Evolutionary conservation across 345 rosid genomes (phyloP).

Genomic region (Erucastrum elatum): DNA sequence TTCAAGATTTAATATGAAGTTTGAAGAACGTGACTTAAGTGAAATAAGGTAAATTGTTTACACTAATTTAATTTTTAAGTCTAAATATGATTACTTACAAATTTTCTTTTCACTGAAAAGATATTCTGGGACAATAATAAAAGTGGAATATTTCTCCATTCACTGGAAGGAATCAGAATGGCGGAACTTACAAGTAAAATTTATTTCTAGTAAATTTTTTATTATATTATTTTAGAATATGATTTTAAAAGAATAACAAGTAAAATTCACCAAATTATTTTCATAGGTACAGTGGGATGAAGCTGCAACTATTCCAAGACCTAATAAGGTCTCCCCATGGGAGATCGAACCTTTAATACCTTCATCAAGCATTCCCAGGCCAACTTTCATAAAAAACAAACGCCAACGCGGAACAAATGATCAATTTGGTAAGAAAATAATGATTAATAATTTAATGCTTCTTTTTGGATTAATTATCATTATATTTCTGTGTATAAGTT

Average conservation of each 20-base stretch:
- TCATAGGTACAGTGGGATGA: conserved; percentile 67
- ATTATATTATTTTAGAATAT: neutral
- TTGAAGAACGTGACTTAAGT: conserved; percentile 55
- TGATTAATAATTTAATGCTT: neutral
- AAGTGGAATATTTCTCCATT: neutral
- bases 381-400: neutral
- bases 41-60: neutral
- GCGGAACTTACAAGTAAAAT: neutral
- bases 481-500: neutral
- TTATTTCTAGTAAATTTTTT: too few species aligned
- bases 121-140: neutral
- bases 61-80: neutral
- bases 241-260: neutral
- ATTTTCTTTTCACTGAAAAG: neutral
- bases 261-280: neutral
- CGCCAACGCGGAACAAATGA: neutral
- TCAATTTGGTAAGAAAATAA: neutral
- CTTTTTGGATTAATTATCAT: neutral
- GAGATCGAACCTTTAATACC: neutral
- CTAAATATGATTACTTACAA: neutral
- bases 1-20: conserved; percentile 64
- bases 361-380: neutral
- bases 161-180: neutral
- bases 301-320: conserved; percentile 5
- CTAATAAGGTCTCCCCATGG: neutral